Base-by-base conservation (phyloP, 2,329 filamentous ascomycete genomes). In the Microcyclospora tardicrescens region DNA sequence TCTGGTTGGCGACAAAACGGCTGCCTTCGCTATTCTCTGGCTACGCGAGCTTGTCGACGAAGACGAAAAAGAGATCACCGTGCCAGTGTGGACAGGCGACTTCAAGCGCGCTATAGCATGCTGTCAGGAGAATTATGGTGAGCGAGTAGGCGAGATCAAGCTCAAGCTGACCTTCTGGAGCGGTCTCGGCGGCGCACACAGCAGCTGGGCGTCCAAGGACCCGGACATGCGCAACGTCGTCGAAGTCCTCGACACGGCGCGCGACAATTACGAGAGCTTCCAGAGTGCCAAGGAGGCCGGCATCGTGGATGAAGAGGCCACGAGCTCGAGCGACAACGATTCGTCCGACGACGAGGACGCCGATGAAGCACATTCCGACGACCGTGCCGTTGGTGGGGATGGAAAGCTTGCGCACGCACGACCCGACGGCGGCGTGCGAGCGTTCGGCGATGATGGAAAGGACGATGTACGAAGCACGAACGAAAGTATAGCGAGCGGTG, bases 41-140 rank as follows among this genome's bases (percentile, higher is more conserved):
- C 65, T 84, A 13, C 73, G 75, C 45, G 74, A 83, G n/a, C 64
- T 85, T 0, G 61, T 68, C 0, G 81, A 85, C 41, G 80, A 83
- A 42, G 73, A 81, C 49, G 69, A 77, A 37, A 62, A 67, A 33
- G 73, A 69, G 0, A 49, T 81, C 8, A 67, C 65, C 4, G 53
- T 85, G 2, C 61, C 73, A 5, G 69, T 85, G 2, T 85, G 77
- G 75, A 78, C 76, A 52, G 77, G 79, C 16, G 70, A 79, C 47
- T 64, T 77, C 54, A 57, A 70, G 55, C 68, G 69, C 10, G 75
- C 72, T 1, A 64, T 69, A 57, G 71, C 48, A 30, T 61, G 33
- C 38, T 72, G 58, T 32, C 60, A 62, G 1, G 57, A 72, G 28
- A 65, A 71, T 10, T 71, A 73, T 30, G 72, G 74, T 10, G 73